These are phyloP conservation scores for Sarocladium kiliense DNA, from an alignment of 2,329 filamentous ascomycete species.

Conservation along the genomic window DNA sequence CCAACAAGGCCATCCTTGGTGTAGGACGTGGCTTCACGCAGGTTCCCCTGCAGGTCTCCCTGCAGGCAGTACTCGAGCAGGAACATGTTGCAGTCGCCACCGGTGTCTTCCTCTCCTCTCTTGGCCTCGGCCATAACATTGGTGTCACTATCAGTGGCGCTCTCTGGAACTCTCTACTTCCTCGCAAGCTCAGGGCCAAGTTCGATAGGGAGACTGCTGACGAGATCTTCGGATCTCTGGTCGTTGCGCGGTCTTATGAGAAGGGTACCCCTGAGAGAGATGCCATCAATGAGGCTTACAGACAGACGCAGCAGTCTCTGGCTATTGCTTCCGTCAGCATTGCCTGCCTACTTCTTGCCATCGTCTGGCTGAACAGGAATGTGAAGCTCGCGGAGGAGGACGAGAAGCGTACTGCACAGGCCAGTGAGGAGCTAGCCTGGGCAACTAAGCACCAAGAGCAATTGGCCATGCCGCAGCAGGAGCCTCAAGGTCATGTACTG, in stretches of 20 bases:
- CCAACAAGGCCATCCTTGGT: conserved; percentile 27
- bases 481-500: background rate
- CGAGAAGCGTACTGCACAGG: background rate
- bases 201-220: conserved; percentile 14
- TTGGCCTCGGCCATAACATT: conserved; percentile 25
- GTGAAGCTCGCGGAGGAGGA: conserved; percentile 11
- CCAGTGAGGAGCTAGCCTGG: conserved; percentile 3
- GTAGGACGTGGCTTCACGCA: conserved; percentile 29
- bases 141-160: conserved; percentile 28
- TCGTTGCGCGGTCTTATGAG: conserved; percentile 18
- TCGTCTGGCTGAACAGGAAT: conserved; percentile 20
- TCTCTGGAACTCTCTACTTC: conserved; percentile 28
- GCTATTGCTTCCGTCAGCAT: conserved; percentile 20
- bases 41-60: conserved; percentile 24
- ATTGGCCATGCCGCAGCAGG: background rate
- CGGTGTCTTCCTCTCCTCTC: conserved; percentile 28
- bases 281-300: conserved; percentile 21
- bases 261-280: conserved; percentile 16
- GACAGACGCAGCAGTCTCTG: conserved; percentile 21
- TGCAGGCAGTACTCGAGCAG: conserved; percentile 27
- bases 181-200: conserved; percentile 18
- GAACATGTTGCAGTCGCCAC: conserved; percentile 32
- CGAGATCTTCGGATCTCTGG: conserved; percentile 20
- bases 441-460: conserved; percentile 1
- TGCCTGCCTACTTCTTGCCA: conserved; percentile 19